Percentiles rank a stretch among this genome's conserved stretches.
Conservation (phyloP, 2,329 filamentous ascomycete species). For the Bretziella fagacearum region DNA sequence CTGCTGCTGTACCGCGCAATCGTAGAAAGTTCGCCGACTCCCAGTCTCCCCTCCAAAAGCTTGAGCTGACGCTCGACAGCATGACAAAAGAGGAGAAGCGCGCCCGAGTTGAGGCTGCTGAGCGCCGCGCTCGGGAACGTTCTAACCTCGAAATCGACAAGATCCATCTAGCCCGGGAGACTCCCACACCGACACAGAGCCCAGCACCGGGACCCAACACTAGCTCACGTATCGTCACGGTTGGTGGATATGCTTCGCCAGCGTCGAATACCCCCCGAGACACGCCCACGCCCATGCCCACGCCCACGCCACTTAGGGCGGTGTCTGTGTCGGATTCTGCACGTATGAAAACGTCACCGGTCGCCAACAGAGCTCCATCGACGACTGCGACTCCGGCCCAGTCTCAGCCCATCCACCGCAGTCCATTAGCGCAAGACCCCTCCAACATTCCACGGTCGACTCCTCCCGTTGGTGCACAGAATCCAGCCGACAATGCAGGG, state of each 20-base stretch:
- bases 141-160: conserved; percentile 25
- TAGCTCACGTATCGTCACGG: conserved; percentile 6
- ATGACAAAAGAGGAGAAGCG: conserved; percentile 95
- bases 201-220: background rate
- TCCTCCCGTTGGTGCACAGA: background rate
- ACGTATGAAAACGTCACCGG: background rate
- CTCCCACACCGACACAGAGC: conserved; percentile 12
- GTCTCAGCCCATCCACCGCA: background rate
- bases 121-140: conserved; percentile 51
- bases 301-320: background rate
- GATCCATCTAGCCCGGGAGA: conserved; percentile 8
- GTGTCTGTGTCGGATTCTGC: background rate
- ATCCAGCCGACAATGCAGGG: background rate
- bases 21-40: conserved; percentile 48
- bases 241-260: conserved; percentile 5
- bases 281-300: conserved; percentile 6
- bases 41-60: conserved; percentile 78
- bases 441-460: background rate
- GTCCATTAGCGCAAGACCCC: conserved; percentile 7
- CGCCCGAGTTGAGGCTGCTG: conserved; percentile 66
- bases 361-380: background rate
- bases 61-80: conserved; percentile 78
- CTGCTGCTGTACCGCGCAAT: conserved; percentile 11
- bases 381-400: conserved; percentile 6
- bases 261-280: conserved; percentile 6